Evolutionary conservation across 225 moss, liverwort and hornwort genomes (phyloP), one percentile per base, ranked within the genome.

Genomic region (Sphagnum contortum): DNA sequence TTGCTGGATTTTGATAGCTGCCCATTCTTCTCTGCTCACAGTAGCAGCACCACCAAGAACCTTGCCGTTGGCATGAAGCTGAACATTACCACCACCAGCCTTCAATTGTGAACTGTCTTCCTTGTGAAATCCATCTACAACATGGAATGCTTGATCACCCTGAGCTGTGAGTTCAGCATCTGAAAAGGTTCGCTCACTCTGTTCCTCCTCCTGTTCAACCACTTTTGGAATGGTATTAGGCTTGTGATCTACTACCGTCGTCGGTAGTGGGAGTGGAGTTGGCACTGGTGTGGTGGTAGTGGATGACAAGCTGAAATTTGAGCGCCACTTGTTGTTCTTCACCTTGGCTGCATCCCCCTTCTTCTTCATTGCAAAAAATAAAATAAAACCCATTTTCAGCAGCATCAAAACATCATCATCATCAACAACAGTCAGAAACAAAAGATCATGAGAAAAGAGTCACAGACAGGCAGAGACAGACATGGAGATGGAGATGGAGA

Each of bases 1-100:
- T 64, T 80, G 84, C 60, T 84, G 84, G 66, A 84, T 84, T 64
- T 6, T 77, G 73, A 84, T 73, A 61, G 84, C 84, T 67, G 84
- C 84, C 46, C 68, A 75, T 63, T 84, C 77, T 66, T 84, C 73
- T 57, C 80, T 75, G 59, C 67, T 66, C 46, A 67, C 75, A 73
- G 69, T 73, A 73, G 75, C 77, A 46, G 77, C 80, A 57, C 73
- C 71, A 67, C 62, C 67, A 47, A 70, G 50, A n/a, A 65, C 72
- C 4, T 61, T 61, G 44, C 45, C 11, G 48, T 29, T 29, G 29
- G 29, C 29, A 29, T 29, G 29, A 29, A 29, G 29, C 29, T 29
- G 29, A 29, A 29, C 29, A 29, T 29, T 29, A 29, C 29, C 29
- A 29, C 0, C 29, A 29, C 29, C 29, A 29, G 68, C 57, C 59